Conservation (phyloP, 2,329 filamentous ascomycete species). For the Stromatinia cepivora region DNA sequence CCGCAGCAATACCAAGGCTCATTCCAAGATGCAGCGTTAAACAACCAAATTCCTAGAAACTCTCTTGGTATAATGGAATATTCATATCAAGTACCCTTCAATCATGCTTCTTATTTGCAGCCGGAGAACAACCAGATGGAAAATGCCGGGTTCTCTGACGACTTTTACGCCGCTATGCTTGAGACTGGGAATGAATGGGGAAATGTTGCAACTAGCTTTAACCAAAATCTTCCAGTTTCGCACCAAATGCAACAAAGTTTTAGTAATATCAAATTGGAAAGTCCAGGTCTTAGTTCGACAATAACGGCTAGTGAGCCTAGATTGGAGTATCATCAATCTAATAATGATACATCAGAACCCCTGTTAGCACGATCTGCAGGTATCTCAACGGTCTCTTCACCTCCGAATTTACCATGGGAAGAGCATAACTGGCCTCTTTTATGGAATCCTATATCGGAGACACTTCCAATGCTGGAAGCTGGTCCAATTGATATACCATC, state of each 20-base stretch:
- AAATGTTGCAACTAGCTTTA: slow-evolving; percentile 18
- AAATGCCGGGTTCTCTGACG: slow-evolving; percentile 33
- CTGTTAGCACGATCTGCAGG: background rate
- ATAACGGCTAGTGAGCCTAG: background rate
- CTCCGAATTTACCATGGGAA: slow-evolving; percentile 30
- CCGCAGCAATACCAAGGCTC: slow-evolving; percentile 11
- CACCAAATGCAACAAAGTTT: slow-evolving; percentile 1
- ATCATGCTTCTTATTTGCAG: slow-evolving; percentile 10
- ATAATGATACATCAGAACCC: background rate
- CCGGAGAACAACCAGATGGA: slow-evolving; percentile 18
- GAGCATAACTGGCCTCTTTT: slow-evolving; percentile 34
- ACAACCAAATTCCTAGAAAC: slow-evolving; percentile 11
- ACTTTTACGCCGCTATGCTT: slow-evolving; percentile 35
- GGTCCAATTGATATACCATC: slow-evolving; percentile 28
- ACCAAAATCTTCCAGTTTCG: slow-evolving; percentile 19
- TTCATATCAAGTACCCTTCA: background rate
- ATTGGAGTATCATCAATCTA: background rate
- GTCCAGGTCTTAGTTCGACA: background rate
- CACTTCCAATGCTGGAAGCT: slow-evolving; percentile 25
- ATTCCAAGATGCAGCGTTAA: slow-evolving; percentile 4
- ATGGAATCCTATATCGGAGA: slow-evolving; percentile 31
- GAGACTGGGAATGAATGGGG: slow-evolving; percentile 34
- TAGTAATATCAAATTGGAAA: slow-evolving; percentile 3
- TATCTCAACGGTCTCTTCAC: slow-evolving; percentile 26
- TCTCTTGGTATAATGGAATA: background rate